Base-by-base conservation (phyloP, 805 yeast species). In the Saturnispora quitensis region DNA sequence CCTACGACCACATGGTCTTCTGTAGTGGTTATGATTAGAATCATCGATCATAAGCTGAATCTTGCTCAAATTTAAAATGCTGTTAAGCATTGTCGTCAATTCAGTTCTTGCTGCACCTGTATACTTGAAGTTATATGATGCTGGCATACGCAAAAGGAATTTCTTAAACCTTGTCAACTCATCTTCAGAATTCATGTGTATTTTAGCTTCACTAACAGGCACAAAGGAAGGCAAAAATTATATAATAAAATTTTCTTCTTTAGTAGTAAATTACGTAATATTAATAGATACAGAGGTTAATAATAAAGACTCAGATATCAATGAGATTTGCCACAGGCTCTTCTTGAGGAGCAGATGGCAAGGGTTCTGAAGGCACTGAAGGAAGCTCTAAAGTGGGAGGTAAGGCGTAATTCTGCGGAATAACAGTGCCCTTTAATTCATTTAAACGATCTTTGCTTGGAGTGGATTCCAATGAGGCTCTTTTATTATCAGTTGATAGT, bases 1-100 rank as follows among this genome's bases (percentile, higher is more conserved):
- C 48, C 81, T 80, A 20, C 83, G 71, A 2, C 88, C 84, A 64
- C 96, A 88, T 0, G 91, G 84, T 64, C 86, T 71, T 17, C 81
- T 77, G 20, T 77, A 73, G 61, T 87, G 95, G 55, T 56, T 59
- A 43, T 63, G 64, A 36, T 58, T 53, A 28, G 48, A 49, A 8
- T 58, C 55, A 17, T 65, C 60, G 50, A 64, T 58, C n/a, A 51
- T 57, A 17, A 59, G 50, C 56, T 50, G 55, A 10, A 25, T 15
- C 6, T 46, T 18, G 45, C 36, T 12, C 2, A 56, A 48, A 25
- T 47, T 43, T 3, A 38, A 33, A 17, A 46, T 13, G 25, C 15
- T 13, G 15, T 52, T 48, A 10, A 56, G 43, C n/a, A 25, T 43
- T 15, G 48, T 12, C 9, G 38, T 12, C 10, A 56, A 36, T 3